Evolutionary conservation across 352 stramenopile genomes (phyloP), one percentile per base, ranked within the genome.

Genomic region (Phytopythium boreale): DNA sequence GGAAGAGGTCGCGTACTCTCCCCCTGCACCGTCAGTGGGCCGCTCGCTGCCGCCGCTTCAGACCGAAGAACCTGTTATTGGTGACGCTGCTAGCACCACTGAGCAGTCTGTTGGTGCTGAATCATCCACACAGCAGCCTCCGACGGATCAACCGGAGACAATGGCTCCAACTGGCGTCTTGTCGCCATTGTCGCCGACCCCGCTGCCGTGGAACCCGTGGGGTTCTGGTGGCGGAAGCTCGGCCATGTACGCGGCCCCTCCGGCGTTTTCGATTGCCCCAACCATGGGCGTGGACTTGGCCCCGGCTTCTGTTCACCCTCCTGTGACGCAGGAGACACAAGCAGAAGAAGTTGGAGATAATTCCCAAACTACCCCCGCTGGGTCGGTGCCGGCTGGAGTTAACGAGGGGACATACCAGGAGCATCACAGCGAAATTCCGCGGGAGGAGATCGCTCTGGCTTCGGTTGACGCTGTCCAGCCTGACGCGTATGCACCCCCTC

Each of bases 191-290:
- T 62, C 56, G 4, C 56, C 56, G 24, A 62, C 56, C 12, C 56
- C 56, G 37, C 43, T 62, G 19, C 56, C 56, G n/a, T 62, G 56
- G 56, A 62, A 53, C 39, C 26, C 56, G 11, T 62, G 56, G 56
- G 56, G 56, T 0, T 53, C 56, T 52, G 41, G 56, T 4, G 43
- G 26, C 5, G 56, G n/a, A 9, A 17, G 22, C n/a, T 60, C 56
- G 2, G 15, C 14, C 20, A 59, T 59, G 52, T 46, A 43, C 22
- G 6, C 52, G 29, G 41, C 41, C 17, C 56, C 56, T 62, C 56
- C 56, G 20, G 56, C 56, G 19, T 62, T 62, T 15, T 53, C 39
- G 4, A 50, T 62, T 36, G 56, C 56, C 11, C 56, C 56, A 12
- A 43, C 56, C 27, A 51, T 51, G 26, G 56, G n/a, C 15, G 27